phyloP scores from a whole-genome alignment of 1,284 basidiomycete species.

The Pseudozyma tsukubaensis region DNA sequence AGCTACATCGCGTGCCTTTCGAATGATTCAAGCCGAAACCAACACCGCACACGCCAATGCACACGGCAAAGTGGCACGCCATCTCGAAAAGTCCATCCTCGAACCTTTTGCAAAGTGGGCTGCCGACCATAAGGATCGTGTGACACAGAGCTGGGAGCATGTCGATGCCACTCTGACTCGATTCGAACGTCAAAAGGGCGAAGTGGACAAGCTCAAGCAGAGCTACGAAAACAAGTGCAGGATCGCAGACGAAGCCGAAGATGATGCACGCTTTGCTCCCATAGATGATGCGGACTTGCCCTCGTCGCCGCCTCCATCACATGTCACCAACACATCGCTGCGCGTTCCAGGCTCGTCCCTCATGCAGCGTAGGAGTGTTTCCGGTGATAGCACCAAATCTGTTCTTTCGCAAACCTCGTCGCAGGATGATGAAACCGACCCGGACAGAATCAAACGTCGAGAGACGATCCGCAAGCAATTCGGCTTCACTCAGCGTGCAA shows the following conservation, averaged over 20 bases:
- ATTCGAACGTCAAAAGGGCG: constrained; percentile 56
- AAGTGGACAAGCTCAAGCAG: constrained; percentile 57
- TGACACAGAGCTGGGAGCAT: constrained; percentile 59
- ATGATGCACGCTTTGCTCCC: constrained; percentile 65
- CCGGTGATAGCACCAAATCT: constrained; percentile 23
- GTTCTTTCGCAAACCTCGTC: constrained; percentile 4
- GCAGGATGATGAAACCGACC: constrained; percentile 33
- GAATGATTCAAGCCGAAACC: constrained; percentile 52
- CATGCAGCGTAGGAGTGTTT: constrained; percentile 29
- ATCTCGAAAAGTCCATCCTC: constrained; percentile 55
- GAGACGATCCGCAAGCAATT: constrained; percentile 67
- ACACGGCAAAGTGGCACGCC: constrained; percentile 53
- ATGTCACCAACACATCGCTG: constrained; percentile 12
- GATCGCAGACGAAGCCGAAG: constrained; percentile 66
- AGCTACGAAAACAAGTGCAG: constrained; percentile 65
- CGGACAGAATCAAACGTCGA: constrained; percentile 59
- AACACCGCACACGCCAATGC: constrained; percentile 49
- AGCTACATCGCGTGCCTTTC: constrained; percentile 47
- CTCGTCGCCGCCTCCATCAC: constrained; percentile 11
- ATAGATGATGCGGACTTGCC: constrained; percentile 27
- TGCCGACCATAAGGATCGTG: constrained; percentile 49
- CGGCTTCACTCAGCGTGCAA: constrained; percentile 57
- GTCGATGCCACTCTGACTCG: constrained; percentile 54
- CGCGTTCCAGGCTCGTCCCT: constrained; percentile 6
- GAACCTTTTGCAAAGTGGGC: constrained; percentile 63